Base-by-base conservation (phyloP, 192 early-diverging fungal genomes). In the Mortierella claussenii region DNA sequence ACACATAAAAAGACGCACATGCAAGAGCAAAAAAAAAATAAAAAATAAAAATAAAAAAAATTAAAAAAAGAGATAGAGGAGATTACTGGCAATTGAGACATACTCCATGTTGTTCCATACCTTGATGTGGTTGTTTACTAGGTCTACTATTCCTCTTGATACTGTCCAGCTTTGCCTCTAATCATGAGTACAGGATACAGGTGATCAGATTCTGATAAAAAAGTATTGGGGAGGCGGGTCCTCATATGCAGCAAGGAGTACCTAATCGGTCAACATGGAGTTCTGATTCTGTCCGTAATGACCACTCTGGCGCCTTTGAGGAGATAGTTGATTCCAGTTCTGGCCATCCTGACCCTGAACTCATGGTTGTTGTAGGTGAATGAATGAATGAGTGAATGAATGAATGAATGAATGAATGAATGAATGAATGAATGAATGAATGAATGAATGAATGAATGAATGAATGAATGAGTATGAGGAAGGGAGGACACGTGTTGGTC, bases 241-340 rank as follows among this genome's bases (percentile, higher is more conserved):
- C n/a, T n/a, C n/a, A 43, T 17, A 27, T 13, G n/a, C 7, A 47
- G 43, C 44, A 65, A 49, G 21, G n/a, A 21, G 40, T 56, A 73
- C 69, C 61, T 4, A 73, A 61, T n/a, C 69, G 69, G 34, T 59
- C 69, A 3, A 73, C 48, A 53, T 73, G 69, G n/a, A 73, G 55
- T 57, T 73, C 69, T 50, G 69, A 73, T 64, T 73, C 60, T 23
- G 69, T 59, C 12, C 61, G 53, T 15, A 73, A 55, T 13, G 54
- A 42, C 69, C 69, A 73, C 53, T 73, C 61, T 31, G 54, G 69
- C 15, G 53, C 52, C 40, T 63, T 65, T 30, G 20, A 59, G 12
- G 47, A 12, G 0, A 48, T 9, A 4, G 46, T 33, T 0, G 60
- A 20, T 34, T 57, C 61, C n/a, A 73, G 20, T 52, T 73, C 69